Percentiles rank a stretch among this genome's conserved stretches.
Conservation (phyloP, 352 stramenopile genomes). For the Pythium aristosporum region DNA sequence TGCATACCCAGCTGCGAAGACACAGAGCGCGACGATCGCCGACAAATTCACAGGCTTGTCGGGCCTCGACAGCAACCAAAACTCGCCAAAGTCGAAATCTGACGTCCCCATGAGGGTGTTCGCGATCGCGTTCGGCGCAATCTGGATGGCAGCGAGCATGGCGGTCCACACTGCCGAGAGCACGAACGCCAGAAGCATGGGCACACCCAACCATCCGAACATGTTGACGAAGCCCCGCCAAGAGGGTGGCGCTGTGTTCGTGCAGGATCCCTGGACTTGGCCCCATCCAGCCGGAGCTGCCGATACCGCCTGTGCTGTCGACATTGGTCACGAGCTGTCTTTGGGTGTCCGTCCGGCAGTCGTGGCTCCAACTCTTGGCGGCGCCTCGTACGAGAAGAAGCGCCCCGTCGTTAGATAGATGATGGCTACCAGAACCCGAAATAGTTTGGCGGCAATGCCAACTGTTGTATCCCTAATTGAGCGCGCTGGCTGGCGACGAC, state of each 20-base stretch:
- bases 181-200: conserved; percentile 23
- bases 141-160: conserved; percentile 20
- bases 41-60: not conserved
- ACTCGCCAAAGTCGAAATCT: conserved; percentile 19
- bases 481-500: no score
- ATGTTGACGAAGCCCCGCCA: conserved; percentile 10
- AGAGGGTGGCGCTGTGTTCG: no score
- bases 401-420: no score
- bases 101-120: conserved; percentile 24
- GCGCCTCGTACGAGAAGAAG: no score
- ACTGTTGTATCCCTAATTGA: no score
- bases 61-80: conserved; percentile 20
- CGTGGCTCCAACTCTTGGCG: no score
- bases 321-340: not conserved
- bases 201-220: conserved; percentile 13
- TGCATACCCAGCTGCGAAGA: conserved; percentile 12
- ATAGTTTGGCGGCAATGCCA: no score
- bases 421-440: no score
- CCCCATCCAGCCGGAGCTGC: no score
- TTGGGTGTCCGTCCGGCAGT: no score
- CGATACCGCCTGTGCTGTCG: no score
- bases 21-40: not conserved
- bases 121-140: not conserved
- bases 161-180: conserved; percentile 9
- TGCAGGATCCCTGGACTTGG: no score